Evolutionary conservation across 108 stramenopile genomes (phyloP), one percentile per base, ranked within the genome.

Genomic region (Pseudonitzschia delicatissima): DNA sequence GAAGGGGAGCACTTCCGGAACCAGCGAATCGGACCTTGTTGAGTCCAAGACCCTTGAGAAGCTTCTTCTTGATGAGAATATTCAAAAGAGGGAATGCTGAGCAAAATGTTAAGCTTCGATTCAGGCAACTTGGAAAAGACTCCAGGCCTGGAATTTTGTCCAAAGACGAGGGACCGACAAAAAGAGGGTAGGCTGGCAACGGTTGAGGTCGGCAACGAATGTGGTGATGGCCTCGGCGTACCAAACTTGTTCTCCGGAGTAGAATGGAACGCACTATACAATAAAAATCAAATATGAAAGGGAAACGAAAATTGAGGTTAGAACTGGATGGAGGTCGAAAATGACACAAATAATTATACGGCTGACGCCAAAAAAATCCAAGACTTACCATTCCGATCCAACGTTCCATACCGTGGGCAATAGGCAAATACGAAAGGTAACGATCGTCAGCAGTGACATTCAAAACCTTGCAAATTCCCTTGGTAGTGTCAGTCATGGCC

Each of bases 371-470:
- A 2, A 7, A 15, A 55, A 55, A 55, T 9, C 25, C 9, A 28
- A 32, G 26, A 42, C 53, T 32, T 64, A 64, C 64, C 69, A 82
- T 78, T 57, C 88, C 88, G 26, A 90, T 28, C 88, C 88, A 90
- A 37, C 88, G 85, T 45, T 90, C 88, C 88, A 90, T 90, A 21
- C 86, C 86, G 45, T 90, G 88, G n/a, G 86, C 77, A 45, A 87
- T 53, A n/a, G 86, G 86, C 34, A 89, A 67, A 45, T 89, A 89
- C 15, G 84, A 85, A 3, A 90, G 67, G 61, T 90, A 90, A 21
- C 88, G 83, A 80, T 90, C 88, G 7, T 86, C 81, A 6, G 39
- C 35, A 12, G 76, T 90, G n/a, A 77, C 59, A 1, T 78, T 72
- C 45, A 81, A 34, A n/a, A 53, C 58, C 21, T 77, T 61, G 35